A percentile compares a stretch with the other conserved stretches of the same genome.
Conservation (phyloP, 1,139 yeast genomes). For the Zygosaccharomyces pseudobailii region DNA sequence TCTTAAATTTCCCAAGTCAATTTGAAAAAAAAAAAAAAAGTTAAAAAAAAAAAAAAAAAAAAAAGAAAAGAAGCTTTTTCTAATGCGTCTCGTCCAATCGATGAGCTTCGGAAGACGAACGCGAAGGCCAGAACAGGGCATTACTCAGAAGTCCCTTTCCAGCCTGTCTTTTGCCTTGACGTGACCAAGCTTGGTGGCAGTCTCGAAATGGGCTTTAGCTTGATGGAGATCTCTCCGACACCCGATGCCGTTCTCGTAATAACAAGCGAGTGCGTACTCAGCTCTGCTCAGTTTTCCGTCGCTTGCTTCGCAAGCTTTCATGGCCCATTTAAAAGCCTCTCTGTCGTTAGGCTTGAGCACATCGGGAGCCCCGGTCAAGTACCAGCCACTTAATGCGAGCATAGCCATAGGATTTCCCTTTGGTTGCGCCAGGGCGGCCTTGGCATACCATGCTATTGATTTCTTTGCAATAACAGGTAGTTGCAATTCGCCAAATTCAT, state of each 20-base stretch:
- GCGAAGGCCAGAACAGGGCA: background rate
- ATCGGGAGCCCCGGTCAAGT: conserved; percentile 73
- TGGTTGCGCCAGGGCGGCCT: conserved; percentile 52
- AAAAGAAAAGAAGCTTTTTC: background rate
- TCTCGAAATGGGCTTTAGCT: conserved; percentile 51
- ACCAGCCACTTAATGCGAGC: conserved; percentile 90
- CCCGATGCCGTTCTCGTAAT: conserved; percentile 77
- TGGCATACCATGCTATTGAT: conserved; percentile 85
- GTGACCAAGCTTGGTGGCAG: conserved; percentile 59
- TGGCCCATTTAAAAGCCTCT: conserved; percentile 74
- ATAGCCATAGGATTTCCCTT: conserved; percentile 79
- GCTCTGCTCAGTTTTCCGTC: conserved; percentile 78
- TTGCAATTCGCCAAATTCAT: conserved; percentile 78
- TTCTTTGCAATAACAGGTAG: conserved; percentile 63
- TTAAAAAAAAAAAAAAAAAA: no score
- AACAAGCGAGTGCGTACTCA: conserved; percentile 77
- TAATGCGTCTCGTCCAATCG: background rate
- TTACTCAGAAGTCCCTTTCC: conserved; percentile 2
- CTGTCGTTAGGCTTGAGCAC: conserved; percentile 66
- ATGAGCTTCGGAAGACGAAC: background rate
- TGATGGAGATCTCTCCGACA: conserved; percentile 43
- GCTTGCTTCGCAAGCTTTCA: conserved; percentile 66
- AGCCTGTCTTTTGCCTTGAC: conserved; percentile 45
- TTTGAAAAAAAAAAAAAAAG: background rate
- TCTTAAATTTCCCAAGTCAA: background rate